Evolutionary conservation across 1,284 basidiomycete species (phyloP), one percentile per base, ranked within the genome.

Genomic region (Tilletia caries): DNA sequence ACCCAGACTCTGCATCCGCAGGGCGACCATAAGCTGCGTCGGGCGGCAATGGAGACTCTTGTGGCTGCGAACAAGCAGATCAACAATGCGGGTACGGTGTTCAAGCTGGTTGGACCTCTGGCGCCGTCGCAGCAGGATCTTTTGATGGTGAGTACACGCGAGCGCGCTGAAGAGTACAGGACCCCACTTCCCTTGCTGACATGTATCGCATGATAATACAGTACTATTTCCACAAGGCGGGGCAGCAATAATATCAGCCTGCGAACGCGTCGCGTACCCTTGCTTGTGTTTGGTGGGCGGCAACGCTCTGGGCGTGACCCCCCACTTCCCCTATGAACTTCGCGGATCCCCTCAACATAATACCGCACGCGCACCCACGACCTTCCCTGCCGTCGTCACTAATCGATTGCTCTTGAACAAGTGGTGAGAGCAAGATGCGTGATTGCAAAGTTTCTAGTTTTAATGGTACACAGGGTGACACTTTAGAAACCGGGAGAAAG

Each of bases 41-140:
- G 70, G 33, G 64, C 64, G 6, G 71, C 67, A n/a, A 68, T 72
- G 5, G 54, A 66, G 34, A 71, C 71, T 0, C 27, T 74, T 12
- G 58, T 64, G 3, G 67, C 68, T 20, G 73, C 73, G 6, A 65
- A 74, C 34, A 20, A 23, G n/a, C 64, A 70, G 64, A n/a, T 66
- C 33, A 46, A 70, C 25, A 37, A 62, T 23, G 29, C 50, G 13
- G 54, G 46, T 5, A 15, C 43, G 23, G 29, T 70, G 0, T 48
- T 76, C 2, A 5, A 64, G 67, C 1, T 78, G 18, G 72, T 77
- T 12, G 20, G 52, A 3, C 68, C 68, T 4, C 58, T 79, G 3
- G 66, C 74, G 15, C 52, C 50, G 25, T 68, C 67, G 1, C 54
- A 75, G 64, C 46, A 75, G 50, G 77, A 80, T 48, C 52, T 80